These are phyloP conservation scores for Cryptococcus amylolentus DNA, from an alignment of 1,284 basidiomycete species.

Conservation along the genomic window DNA sequence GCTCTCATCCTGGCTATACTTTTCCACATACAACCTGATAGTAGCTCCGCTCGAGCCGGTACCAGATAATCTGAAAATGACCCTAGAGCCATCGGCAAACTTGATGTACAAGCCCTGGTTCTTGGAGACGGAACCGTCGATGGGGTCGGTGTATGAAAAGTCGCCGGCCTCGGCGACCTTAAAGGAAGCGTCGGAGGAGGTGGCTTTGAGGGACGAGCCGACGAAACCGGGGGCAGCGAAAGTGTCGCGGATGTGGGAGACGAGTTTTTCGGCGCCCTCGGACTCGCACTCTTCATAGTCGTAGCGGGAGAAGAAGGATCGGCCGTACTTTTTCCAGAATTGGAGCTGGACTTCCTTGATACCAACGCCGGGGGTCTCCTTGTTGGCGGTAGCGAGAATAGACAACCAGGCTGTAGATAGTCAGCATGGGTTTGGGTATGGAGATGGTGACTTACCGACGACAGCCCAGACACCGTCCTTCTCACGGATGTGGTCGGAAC, in stretches of 20 bases:
- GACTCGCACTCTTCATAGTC: slow-evolving; percentile 98
- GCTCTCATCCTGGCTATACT: slow-evolving; percentile 76
- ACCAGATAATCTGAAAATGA: slow-evolving; percentile 93
- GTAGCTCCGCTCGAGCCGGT: slow-evolving; percentile 96
- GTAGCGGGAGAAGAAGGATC: slow-evolving; percentile 97
- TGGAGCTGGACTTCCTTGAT: slow-evolving; percentile 84
- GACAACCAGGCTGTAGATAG: slow-evolving; percentile 79
- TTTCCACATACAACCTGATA: slow-evolving; percentile 84
- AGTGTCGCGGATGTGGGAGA: slow-evolving; percentile 69
- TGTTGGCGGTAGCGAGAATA: slow-evolving; percentile 90
- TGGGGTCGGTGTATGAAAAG: slow-evolving; percentile 96
- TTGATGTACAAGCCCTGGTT: slow-evolving; percentile 94
- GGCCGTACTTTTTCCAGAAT: slow-evolving; percentile 90
- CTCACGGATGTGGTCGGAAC: slow-evolving; percentile 98
- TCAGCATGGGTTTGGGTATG: background rate
- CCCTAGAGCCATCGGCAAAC: slow-evolving; percentile 85
- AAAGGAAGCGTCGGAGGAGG: slow-evolving; percentile 68
- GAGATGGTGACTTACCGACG: slow-evolving; percentile 59
- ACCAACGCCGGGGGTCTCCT: slow-evolving; percentile 69
- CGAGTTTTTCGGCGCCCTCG: slow-evolving; percentile 80
- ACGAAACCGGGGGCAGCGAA: slow-evolving; percentile 67
- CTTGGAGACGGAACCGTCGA: slow-evolving; percentile 86
- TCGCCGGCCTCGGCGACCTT: slow-evolving; percentile 74
- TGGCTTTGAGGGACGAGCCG: slow-evolving; percentile 63
- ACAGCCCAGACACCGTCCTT: slow-evolving; percentile 99